Evolutionary conservation across 139 green algal species (phyloP), one percentile per base, ranked within the genome.

Genomic region (Zygnema circumcarinatum): DNA sequence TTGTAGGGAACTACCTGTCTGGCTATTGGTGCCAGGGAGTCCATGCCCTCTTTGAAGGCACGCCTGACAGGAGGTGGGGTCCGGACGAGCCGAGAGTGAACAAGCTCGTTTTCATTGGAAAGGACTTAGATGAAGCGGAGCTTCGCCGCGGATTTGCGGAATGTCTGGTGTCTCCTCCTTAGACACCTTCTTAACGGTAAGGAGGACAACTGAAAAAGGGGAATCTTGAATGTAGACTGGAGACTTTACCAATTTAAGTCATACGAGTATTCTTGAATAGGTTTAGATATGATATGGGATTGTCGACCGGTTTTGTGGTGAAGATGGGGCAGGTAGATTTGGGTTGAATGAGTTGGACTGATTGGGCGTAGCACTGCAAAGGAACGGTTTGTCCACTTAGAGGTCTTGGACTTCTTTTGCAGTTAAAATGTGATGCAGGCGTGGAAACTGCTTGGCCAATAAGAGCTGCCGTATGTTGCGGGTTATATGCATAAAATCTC

Each of bases 61-160:
- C 91, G 2, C 94, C 95, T 0, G 97, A 97, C 56, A 88, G 94
- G 39, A 79, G 83, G 35, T 99, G 96, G 96, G 74, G 67, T 32
- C 83, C 93, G 2, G 94, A 78, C 1, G 95, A 98, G 89, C 92
- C 93, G 91, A 88, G 94, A 21, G 72, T 89, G 38, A 96, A 94
- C 90, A 93, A 94, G 73, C 83, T 98, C 16, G 95, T 98, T 2
- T 98, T 98, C 93, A 98, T 98, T 81, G 96, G 96, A 32, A 96
- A 96, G 74, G 95, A 99, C 84, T 91, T 98, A 2, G 91, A 98
- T 88, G 82, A 94, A 2, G 38, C 94, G 68, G 94, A 96, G 83
- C 94, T 98, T 16, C 93, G 92, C 0, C 84, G 91, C 22, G 90
- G 92, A n/a, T 98, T 98, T 86, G 87, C 92, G 73, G 87, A 88